phyloP scores from a whole-genome alignment of 2,329 filamentous ascomycete genomes.

The Trichophyton benhamiae region DNA sequence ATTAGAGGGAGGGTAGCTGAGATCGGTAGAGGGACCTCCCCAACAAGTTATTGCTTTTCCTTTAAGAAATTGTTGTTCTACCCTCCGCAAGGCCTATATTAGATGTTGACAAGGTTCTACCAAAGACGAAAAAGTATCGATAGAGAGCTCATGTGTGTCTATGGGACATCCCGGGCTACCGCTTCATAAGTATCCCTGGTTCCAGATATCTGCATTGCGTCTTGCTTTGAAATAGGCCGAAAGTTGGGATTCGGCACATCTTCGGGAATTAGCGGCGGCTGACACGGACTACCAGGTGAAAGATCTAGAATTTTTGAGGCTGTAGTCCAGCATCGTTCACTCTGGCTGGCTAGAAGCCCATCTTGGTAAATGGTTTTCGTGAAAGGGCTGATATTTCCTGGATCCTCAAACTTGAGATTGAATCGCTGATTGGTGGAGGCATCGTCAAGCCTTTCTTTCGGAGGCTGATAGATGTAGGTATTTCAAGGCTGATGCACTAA shows the following conservation, averaged over 20 bases:
- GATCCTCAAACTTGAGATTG: not conserved
- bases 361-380: not conserved
- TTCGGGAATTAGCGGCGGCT: not conserved
- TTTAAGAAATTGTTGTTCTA: too few species aligned
- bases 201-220: not conserved
- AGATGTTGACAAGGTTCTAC: too few species aligned
- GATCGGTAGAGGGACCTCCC: not conserved
- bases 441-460: not conserved
- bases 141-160: not conserved
- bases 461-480: not conserved
- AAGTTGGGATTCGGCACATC: not conserved
- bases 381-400: not conserved
- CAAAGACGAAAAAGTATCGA: too few species aligned
- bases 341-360: not conserved
- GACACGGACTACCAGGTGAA: not conserved
- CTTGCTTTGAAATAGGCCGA: not conserved
- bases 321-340: not conserved
- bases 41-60: too few species aligned
- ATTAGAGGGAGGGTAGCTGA: not conserved
- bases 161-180: not conserved
- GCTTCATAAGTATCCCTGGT: not conserved
- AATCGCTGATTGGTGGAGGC: not conserved
- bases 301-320: not conserved
- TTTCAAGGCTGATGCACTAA: not conserved
- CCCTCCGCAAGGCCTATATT: too few species aligned